Evolutionary conservation across 768 basidiomycete species (phyloP), one percentile per base, ranked within the genome.

Genomic region (Boletus patriciae): DNA sequence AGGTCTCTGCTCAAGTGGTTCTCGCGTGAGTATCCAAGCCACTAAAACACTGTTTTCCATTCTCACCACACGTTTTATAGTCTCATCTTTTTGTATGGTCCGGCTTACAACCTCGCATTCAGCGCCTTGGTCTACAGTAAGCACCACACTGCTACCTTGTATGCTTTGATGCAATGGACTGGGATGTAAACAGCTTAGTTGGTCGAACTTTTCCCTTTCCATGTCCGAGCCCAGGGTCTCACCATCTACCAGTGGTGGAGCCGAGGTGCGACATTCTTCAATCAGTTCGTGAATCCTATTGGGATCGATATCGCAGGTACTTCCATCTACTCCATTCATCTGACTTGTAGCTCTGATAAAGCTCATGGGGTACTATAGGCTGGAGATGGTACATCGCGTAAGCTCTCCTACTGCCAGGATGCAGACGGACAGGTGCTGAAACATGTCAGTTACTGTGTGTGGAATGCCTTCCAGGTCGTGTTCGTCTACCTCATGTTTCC

Each of bases 191-290:
- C 60, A 84, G 84, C 84, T 4, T 87, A 76, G 76, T 69, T 86
- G 57, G 84, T 86, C n/a, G 86, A 87, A 62, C 65, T 87, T 33
- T 86, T 87, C 76, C 85, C 86, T 0, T 87, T 76, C 70, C 80
- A 83, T 55, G 77, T 78, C 27, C 82, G 85, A 52, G 78, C 85
- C 1, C 81, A 78, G 66, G 86, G 86, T 38, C 78, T 87, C 50
- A 72, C 84, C 5, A 64, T 86, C 16, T 86, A 83, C 74, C 83
- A 86, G 60, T 82, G 77, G 75, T 83, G 80, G 67, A 73, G 77
- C 44, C 79, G 84, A 11, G 69, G 76, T 4, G 59, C 34, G 5
- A 48, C 16, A n/a, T 67, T 67, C 38, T 10, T 65, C 23, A 41
- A 6, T n/a, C 53, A 57, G 10, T 47, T 66, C 12, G 50, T 62